Evolutionary conservation across 1,284 basidiomycete genomes (phyloP), one percentile per base, ranked within the genome.

Genomic region (Cerioporus squamosus): DNA sequence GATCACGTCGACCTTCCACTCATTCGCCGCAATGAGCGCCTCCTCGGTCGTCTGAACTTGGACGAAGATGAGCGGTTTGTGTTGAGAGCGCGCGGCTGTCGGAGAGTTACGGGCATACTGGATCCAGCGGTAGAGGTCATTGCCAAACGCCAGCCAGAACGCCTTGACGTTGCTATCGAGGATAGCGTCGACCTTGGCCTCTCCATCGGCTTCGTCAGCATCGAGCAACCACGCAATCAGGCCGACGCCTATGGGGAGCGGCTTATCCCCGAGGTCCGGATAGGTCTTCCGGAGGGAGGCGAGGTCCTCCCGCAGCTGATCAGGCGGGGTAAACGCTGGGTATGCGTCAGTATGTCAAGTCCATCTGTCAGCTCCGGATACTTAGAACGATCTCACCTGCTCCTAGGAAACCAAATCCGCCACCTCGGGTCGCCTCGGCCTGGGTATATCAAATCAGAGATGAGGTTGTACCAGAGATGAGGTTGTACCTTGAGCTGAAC

Each of bases 71-170:
- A 81, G 72, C 1, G 85, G 87, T 68, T 72, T 78, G 57, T 75
- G 75, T 26, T 42, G 61, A 63, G 50, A 69, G 72, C 33, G 74
- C 74, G 60, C 74, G 72, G 69, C 33, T 9, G 66, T 62, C 64
- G 89, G 83, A 47, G 80, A 75, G 9, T 78, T 71, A 49, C 87
- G 86, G 42, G 91, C 77, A 59, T 79, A 78, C 20, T 79, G 68
- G 40, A 90, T 77, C 89, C 89, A 92, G 54, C 74, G 72, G 8
- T 73, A 72, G n/a, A 90, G 61, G 64, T 86, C 71, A 39, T 75
- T 69, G 1, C 91, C 91, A 67, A 89, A 91, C 0, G 89, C 77
- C 45, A 93, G 75, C 90, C 91, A 93, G 47, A 93, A 73, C 7
- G 88, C 87, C 48, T 77, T 77, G 15, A 89, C 83, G 22, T 77